Conservation (phyloP, 176 grass and related monocot genomes). For the Alopecurus myosuroides region DNA sequence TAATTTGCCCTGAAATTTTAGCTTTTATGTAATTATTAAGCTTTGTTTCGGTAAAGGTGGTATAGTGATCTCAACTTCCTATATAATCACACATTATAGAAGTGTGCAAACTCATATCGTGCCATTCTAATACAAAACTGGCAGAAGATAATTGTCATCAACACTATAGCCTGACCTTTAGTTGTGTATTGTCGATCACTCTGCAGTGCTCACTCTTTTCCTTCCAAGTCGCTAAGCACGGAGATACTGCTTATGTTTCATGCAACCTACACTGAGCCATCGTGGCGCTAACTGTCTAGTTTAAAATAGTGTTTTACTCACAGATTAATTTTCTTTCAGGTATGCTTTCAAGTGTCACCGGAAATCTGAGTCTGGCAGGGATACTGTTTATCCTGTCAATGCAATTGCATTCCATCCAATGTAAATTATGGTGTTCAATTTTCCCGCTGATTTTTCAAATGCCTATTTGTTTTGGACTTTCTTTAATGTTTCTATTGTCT, state of each 20-base stretch:
- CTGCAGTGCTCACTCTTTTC: background rate
- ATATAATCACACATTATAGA: background rate
- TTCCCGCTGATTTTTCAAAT: background rate
- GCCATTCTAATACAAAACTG: background rate
- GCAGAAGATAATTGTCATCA: background rate
- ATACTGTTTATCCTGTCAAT: constrained; percentile 96
- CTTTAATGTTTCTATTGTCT: background rate
- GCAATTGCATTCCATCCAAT: constrained; percentile 98
- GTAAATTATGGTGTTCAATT: constrained; percentile 36
- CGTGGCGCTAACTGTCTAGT: background rate
- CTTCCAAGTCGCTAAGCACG: background rate
- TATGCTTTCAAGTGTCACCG: constrained; percentile 99
- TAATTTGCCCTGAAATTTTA: background rate
- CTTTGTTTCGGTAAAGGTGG: background rate
- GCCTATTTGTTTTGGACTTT: constrained; percentile 1
- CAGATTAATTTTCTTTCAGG: constrained; percentile 37
- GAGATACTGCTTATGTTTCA: background rate
- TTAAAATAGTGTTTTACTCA: background rate
- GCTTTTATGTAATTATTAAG: background rate
- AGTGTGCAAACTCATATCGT: background rate
- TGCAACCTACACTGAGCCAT: constrained; percentile 14
- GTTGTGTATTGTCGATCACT: background rate
- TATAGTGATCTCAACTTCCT: background rate
- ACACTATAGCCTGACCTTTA: background rate
- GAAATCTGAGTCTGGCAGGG: constrained; percentile 88